Conservation (phyloP, 129 eudicot genomes). For the Saussurea involucrata region DNA sequence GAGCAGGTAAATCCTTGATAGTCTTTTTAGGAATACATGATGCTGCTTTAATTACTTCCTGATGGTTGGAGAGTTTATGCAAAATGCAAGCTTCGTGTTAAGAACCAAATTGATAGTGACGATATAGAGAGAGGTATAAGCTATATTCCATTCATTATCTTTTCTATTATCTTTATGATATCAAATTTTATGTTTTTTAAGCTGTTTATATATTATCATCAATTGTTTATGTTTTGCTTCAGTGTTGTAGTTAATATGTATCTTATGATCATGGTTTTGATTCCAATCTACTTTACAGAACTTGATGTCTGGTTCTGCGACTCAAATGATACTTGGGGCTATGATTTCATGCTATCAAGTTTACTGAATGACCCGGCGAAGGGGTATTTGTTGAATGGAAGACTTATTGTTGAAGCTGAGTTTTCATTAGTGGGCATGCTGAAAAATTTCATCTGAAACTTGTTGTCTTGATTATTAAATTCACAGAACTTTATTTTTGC, state of each 20-base stretch:
- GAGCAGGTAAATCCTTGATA: too few relatives aligned
- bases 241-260: not conserved
- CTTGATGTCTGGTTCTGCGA: slow-evolving; percentile 3
- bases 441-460: not conserved
- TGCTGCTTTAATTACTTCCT: too few relatives aligned
- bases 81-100: too few relatives aligned
- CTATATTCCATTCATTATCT: too few relatives aligned
- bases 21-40: too few relatives aligned
- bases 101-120: too few relatives aligned
- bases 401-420: slow-evolving; percentile 9
- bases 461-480: not conserved
- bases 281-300: not conserved
- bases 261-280: not conserved
- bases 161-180: not conserved
- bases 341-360: not conserved
- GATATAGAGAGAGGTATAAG: too few relatives aligned
- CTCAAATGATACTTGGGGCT: not conserved
- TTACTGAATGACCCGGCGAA: not conserved
- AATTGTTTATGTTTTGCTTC: not conserved
- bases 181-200: not conserved
- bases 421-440: slow-evolving; percentile 15
- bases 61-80: too few relatives aligned
- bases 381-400: not conserved
- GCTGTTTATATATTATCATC: not conserved
- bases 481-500: too few relatives aligned